A percentile compares a stretch with the other conserved stretches of the same genome.
phyloP scores from a whole-genome alignment of 1,284 basidiomycete species.

The Austroboletus rostrupii region DNA sequence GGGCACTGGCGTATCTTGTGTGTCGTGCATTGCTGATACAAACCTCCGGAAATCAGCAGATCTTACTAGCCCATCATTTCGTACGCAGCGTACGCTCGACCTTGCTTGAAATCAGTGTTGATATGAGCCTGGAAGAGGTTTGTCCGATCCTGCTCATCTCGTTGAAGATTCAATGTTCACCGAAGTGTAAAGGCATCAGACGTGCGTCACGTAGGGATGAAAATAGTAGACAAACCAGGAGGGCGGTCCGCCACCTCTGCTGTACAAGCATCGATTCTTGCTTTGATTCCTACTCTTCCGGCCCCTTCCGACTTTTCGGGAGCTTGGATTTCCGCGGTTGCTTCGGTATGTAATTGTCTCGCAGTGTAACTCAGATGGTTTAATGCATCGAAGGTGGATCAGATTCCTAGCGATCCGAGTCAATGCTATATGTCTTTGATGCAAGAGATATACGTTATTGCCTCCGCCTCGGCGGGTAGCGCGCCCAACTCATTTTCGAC shows the following conservation, averaged over 20 bases:
- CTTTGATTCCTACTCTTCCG: constrained; percentile 44
- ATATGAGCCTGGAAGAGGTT: constrained; percentile 40
- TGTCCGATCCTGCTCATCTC: constrained; percentile 11
- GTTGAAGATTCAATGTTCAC: constrained; percentile 2
- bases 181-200: constrained; percentile 35
- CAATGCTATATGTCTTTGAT: constrained; percentile 52
- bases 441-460: constrained; percentile 59
- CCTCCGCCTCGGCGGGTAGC: constrained; percentile 45
- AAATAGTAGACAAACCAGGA: constrained; percentile 54
- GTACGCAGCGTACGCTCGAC: constrained; percentile 46
- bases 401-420: constrained; percentile 24
- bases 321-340: constrained; percentile 40
- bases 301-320: constrained; percentile 33
- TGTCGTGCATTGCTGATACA: constrained; percentile 50
- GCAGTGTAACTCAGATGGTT: background rate
- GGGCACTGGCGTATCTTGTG: constrained; percentile 58
- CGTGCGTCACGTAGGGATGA: constrained; percentile 41
- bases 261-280: constrained; percentile 54
- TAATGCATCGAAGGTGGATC: constrained; percentile 9
- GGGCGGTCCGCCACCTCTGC: constrained; percentile 51
- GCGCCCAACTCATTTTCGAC: constrained; percentile 46
- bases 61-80: constrained; percentile 49
- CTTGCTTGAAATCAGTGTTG: constrained; percentile 42
- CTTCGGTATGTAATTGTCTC: constrained; percentile 7
- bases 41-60: constrained; percentile 53